Base-by-base conservation (phyloP, 1,284 basidiomycete species). In the Cutaneotrichosporon sp. region DNA sequence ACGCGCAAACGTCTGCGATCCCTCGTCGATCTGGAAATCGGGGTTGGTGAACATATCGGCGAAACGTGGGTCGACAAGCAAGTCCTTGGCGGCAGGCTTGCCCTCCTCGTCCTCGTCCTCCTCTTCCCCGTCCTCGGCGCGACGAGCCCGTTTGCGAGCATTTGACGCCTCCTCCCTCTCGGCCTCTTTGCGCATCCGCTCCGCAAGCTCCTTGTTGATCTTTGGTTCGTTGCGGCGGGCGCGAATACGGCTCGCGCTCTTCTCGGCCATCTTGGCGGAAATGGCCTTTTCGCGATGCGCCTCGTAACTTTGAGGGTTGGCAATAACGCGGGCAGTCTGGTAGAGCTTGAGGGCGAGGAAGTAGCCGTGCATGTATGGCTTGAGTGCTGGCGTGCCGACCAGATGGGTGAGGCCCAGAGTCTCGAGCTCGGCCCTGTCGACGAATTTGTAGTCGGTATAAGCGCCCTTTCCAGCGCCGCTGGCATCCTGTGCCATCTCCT, bases 321-420 rank as follows among this genome's bases (percentile, higher is more conserved):
- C 89, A 71, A 99, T 93, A 72, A 97, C 86, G 40, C 95, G 88
- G 1, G 97, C 97, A 59, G 94, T 90, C 73, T 97, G 92, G 84
- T 99, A 99, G 8, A 98, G 86, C 74, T 92, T 90, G 79, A 99
- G 87, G 11, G 93, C 90, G 70, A 99, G 82, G 83, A 99, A 99
- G 87, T 95, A 98, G 57, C 97, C 97, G 81, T 99, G 97, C 96
- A 99, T 98, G 82, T 99, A 99, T 1, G 97, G 96, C 79, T 96
- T 95, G 84, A 99, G 89, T 16, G 91, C 87, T 13, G 93, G 88
- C 1, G 94, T 97, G 60, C 97, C 97, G 73, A 97, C 83, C 71
- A 99, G 90, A 78, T 97, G 91, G 70, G 93, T 89, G 78, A 99
- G 82, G n/a, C 92, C 91, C 64, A 97, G 87, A 50, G 85, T 88